These are phyloP conservation scores for Chaetomium fimeti DNA, from an alignment of 495 filamentous ascomycete genomes.

Conservation along the genomic window DNA sequence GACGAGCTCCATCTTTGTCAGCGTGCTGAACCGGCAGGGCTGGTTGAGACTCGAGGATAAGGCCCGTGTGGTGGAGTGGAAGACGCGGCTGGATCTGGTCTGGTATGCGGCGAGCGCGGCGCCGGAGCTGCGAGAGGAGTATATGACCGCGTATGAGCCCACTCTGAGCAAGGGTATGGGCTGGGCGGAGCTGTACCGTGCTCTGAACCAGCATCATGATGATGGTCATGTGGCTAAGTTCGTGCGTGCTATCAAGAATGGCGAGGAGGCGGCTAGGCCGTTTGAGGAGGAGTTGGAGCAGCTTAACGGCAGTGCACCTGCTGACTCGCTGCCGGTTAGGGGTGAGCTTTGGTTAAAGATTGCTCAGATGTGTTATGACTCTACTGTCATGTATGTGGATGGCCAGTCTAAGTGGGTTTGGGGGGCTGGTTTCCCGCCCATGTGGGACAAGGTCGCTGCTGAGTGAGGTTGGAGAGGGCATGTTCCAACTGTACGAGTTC, in stretches of 20 bases:
- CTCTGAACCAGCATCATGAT: constrained; percentile 35
- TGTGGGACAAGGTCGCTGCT: background rate
- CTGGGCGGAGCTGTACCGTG: constrained; percentile 37
- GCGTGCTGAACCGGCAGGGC: background rate
- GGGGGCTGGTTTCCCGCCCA: constrained; percentile 18
- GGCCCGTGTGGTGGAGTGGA: background rate
- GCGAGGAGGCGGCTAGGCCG: constrained; percentile 27
- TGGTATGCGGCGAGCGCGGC: constrained; percentile 10
- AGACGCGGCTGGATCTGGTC: background rate
- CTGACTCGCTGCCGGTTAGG: constrained; percentile 29
- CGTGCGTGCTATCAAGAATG: constrained; percentile 39
- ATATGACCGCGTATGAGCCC: constrained; percentile 10
- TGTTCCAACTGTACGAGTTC: no score
- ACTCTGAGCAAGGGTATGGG: constrained; percentile 24
- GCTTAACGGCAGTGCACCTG: background rate
- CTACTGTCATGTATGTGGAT: constrained; percentile 36
- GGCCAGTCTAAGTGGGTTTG: constrained; percentile 42
- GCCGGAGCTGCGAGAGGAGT: constrained; percentile 19
- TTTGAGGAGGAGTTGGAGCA: constrained; percentile 26
- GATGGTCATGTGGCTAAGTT: constrained; percentile 45
- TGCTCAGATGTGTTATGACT: constrained; percentile 37
- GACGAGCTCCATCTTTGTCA: background rate
- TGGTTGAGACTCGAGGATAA: background rate
- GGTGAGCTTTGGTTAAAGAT: constrained; percentile 39
- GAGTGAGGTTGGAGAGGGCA: background rate